A percentile compares a stretch with the other conserved stretches of the same genome.
These are phyloP conservation scores for Scleroderma bovista DNA, from an alignment of 768 basidiomycete species.

Conservation along the genomic window DNA sequence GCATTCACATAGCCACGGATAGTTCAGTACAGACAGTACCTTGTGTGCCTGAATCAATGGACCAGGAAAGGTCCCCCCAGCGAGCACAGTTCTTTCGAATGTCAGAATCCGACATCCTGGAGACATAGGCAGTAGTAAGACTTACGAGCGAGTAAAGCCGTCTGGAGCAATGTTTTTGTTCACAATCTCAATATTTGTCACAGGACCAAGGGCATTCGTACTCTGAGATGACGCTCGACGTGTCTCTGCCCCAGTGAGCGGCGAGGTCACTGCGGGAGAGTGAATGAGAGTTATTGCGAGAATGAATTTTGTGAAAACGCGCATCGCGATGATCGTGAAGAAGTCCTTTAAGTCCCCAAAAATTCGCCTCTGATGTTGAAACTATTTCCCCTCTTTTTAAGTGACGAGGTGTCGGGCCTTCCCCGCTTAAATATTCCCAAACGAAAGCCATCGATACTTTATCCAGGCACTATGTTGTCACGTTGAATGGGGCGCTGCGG, in stretches of 20 bases:
- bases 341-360: too few relatives aligned
- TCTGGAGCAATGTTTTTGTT: constrained; percentile 42
- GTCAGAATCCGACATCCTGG: too few relatives aligned
- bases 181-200: constrained; percentile 27
- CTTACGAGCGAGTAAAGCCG: constrained; percentile 38
- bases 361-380: too few relatives aligned
- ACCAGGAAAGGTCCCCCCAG: constrained; percentile 39
- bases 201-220: constrained; percentile 11
- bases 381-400: too few relatives aligned
- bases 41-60: constrained; percentile 39
- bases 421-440: too few relatives aligned
- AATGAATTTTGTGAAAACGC: not conserved
- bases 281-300: not conserved
- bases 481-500: too few relatives aligned
- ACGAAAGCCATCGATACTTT: too few relatives aligned
- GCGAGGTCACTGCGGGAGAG: not conserved
- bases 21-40: constrained; percentile 1
- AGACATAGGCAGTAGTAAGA: too few relatives aligned
- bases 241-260: not conserved
- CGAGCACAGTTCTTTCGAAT: constrained; percentile 33
- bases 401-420: too few relatives aligned
- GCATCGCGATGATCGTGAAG: too few relatives aligned
- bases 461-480: too few relatives aligned
- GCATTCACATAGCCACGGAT: not conserved
- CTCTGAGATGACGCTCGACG: not conserved